These are phyloP conservation scores for Hypoxylon sp. DNA, from an alignment of 2,329 filamentous ascomycete genomes.

Conservation along the genomic window DNA sequence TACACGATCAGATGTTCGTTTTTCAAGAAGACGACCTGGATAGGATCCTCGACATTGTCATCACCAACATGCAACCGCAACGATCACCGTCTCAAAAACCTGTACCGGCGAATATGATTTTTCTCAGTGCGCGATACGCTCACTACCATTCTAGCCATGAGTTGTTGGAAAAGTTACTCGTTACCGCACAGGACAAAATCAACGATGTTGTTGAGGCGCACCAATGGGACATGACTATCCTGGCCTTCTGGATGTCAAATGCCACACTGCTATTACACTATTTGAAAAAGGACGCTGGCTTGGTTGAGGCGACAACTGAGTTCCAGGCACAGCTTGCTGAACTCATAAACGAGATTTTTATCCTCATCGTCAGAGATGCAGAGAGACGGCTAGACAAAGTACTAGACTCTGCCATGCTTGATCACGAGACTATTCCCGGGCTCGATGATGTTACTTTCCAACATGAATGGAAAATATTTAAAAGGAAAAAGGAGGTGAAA, in stretches of 20 bases:
- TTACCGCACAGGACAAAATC: conserved; percentile 92
- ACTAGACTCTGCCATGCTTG: conserved; percentile 90
- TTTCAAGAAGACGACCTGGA: conserved; percentile 95
- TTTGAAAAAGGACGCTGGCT: conserved; percentile 88
- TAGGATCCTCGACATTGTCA: conserved; percentile 91
- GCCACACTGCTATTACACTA: conserved; percentile 95
- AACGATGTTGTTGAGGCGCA: conserved; percentile 94
- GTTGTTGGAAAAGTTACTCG: conserved; percentile 80
- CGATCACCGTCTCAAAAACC: conserved; percentile 96
- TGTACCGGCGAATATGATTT: conserved; percentile 95
- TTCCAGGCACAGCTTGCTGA: conserved; percentile 95
- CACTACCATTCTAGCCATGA: conserved; percentile 94
- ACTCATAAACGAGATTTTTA: conserved; percentile 97
- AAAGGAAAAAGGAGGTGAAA: conserved; percentile 88
- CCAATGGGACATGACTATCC: conserved; percentile 99
- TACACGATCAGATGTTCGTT: conserved; percentile 99
- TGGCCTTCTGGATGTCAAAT: conserved; percentile 99
- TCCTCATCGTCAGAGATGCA: conserved; percentile 94
- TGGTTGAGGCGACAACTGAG: conserved; percentile 81
- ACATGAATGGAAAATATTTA: conserved; percentile 98
- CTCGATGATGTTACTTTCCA: conserved; percentile 98
- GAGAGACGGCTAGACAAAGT: conserved; percentile 97
- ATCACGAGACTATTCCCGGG: conserved; percentile 97
- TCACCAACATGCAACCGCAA: conserved; percentile 98
- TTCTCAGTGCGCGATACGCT: conserved; percentile 92